A percentile compares a stretch with the other conserved stretches of the same genome.
Evolutionary conservation across 2,329 filamentous ascomycete species (phyloP).

Genomic region (Xylariaceae sp.): DNA sequence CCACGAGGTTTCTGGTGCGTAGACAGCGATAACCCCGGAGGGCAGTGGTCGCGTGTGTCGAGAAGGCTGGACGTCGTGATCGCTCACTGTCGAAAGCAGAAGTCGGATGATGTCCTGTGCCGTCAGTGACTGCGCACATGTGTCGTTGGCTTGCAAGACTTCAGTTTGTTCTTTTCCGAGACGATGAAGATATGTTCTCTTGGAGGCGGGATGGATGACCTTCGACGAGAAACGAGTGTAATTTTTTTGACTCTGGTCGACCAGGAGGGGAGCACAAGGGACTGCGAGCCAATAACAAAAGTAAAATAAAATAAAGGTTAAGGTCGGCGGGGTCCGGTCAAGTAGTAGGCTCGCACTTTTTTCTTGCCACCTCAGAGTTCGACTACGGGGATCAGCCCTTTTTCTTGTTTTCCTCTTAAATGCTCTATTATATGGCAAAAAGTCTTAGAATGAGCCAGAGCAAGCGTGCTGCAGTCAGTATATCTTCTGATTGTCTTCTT

Average conservation of each 20-base stretch:
- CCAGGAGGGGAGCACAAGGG: too few species aligned
- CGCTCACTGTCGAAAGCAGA: constrained; percentile 23
- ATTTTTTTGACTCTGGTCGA: too few species aligned
- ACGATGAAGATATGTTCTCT: too few species aligned
- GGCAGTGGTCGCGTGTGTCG: constrained; percentile 29
- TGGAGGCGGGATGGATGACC: too few species aligned
- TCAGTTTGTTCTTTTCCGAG: too few species aligned
- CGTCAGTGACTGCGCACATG: constrained; percentile 33
- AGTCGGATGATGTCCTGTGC: constrained; percentile 27
- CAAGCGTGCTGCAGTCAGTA: constrained; percentile 39
- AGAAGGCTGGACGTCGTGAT: constrained; percentile 29
- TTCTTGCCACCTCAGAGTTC: constrained; percentile 27
- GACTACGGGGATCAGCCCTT: constrained; percentile 30
- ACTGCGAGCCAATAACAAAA: too few species aligned
- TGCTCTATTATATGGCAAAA: constrained; percentile 32
- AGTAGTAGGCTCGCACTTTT: constrained; percentile 23
- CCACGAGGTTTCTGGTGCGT: constrained; percentile 46
- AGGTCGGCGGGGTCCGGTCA: constrained; percentile 24
- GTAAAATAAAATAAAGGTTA: constrained; percentile 24
- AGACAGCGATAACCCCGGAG: constrained; percentile 27
- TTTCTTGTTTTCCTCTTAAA: constrained; percentile 32
- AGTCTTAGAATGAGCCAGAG: constrained; percentile 29
- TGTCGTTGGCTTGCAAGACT: constrained; percentile 30
- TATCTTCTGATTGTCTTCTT: constrained; percentile 43
- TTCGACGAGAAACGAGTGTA: too few species aligned